Evolutionary conservation across 768 basidiomycete genomes (phyloP).

Genomic region (Amanita phalloides): DNA sequence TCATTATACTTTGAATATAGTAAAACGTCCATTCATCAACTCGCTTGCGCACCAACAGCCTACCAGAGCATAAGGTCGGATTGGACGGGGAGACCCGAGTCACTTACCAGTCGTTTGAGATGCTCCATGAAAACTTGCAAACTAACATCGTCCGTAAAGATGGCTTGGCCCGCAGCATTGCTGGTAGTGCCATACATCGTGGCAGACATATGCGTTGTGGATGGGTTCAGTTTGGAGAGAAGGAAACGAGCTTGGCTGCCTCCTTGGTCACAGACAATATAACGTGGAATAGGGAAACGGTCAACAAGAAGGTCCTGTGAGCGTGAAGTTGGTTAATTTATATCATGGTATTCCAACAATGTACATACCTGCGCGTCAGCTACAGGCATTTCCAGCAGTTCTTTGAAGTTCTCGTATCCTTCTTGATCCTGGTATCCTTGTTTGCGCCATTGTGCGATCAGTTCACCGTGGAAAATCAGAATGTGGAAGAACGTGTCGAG

Average conservation of each 20-base stretch:
- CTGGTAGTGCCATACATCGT: constrained; percentile 80
- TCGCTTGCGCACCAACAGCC: constrained; percentile 22
- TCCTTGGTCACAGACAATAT: constrained; percentile 96
- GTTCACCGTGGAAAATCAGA: constrained; percentile 98
- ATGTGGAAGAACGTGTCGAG: constrained; percentile 99
- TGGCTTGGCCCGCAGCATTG: constrained; percentile 72
- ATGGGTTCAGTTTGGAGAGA: constrained; percentile 92
- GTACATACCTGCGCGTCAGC: constrained; percentile 72
- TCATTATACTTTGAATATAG: not conserved
- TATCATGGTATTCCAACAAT: not conserved
- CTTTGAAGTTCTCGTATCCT: constrained; percentile 97
- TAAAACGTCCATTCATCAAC: constrained; percentile 8
- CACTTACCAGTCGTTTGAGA: constrained; percentile 78
- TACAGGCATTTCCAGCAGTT: constrained; percentile 78
- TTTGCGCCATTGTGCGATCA: constrained; percentile 95
- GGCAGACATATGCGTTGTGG: constrained; percentile 92
- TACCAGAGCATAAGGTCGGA: constrained; percentile 2
- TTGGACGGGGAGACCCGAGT: not conserved
- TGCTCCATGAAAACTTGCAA: constrained; percentile 98
- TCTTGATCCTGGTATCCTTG: constrained; percentile 98
- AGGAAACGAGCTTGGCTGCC: constrained; percentile 98
- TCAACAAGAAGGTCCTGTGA: constrained; percentile 84
- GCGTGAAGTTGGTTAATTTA: not conserved
- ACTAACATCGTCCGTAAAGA: constrained; percentile 98
- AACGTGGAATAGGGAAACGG: constrained; percentile 94